Evolutionary conservation across 2,329 filamentous ascomycete genomes (phyloP).

Genomic region (Trichoderma semiorbis): DNA sequence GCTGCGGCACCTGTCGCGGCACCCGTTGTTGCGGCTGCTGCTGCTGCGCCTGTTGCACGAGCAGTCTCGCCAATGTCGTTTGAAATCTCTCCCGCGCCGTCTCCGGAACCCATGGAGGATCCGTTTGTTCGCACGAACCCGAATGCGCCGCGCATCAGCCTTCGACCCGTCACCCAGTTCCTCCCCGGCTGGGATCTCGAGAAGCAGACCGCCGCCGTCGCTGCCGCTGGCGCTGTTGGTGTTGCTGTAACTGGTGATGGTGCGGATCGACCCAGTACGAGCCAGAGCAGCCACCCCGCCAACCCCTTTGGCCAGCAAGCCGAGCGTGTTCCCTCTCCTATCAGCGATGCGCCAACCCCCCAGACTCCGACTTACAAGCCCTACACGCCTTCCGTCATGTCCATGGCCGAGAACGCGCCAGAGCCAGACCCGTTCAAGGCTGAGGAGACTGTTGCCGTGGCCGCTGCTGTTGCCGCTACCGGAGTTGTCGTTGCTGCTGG

Average conservation of each 20-base stretch:
- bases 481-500: conserved; percentile 39
- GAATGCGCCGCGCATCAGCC: conserved; percentile 74
- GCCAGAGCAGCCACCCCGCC: conserved; percentile 48
- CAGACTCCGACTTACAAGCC: neutral
- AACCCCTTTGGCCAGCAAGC: conserved; percentile 71
- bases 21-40: neutral
- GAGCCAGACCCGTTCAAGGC: neutral
- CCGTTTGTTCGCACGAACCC: conserved; percentile 29
- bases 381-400: conserved; percentile 24
- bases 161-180: conserved; percentile 82
- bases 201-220: conserved; percentile 43
- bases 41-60: neutral
- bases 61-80: neutral
- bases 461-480: conserved; percentile 31
- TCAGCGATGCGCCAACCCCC: conserved; percentile 28
- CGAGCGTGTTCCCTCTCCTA: conserved; percentile 46
- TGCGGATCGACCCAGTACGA: conserved; percentile 48
- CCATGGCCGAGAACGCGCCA: neutral
- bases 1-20: neutral
- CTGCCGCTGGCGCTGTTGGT: conserved; percentile 18
- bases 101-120: conserved; percentile 26
- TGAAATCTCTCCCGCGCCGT: neutral
- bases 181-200: conserved; percentile 58
- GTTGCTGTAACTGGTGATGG: conserved; percentile 31
- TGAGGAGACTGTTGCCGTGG: conserved; percentile 34